These are phyloP conservation scores for Metarhizium humberi DNA, from an alignment of 2,329 filamentous ascomycete species.

Conservation along the genomic window DNA sequence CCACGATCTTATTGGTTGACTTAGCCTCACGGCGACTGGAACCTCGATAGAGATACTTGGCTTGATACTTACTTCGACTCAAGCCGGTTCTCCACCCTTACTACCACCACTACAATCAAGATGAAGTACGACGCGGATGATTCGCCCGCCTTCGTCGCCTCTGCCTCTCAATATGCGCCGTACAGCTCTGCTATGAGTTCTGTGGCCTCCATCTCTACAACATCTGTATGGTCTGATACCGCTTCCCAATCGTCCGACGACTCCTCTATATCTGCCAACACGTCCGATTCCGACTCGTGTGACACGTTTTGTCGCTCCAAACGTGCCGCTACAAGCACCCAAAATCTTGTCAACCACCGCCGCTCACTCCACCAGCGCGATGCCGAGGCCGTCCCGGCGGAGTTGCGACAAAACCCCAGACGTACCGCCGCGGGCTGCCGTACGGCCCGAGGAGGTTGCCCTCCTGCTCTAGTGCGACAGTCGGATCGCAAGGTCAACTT, in stretches of 20 bases:
- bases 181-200: slow-evolving; percentile 66
- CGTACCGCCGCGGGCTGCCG: slow-evolving; percentile 45
- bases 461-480: slow-evolving; percentile 74
- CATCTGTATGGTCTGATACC: slow-evolving; percentile 68
- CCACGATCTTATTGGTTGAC: slow-evolving; percentile 39
- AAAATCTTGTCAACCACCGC: slow-evolving; percentile 14
- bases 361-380: slow-evolving; percentile 18
- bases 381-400: slow-evolving; percentile 41
- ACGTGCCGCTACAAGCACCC: slow-evolving; percentile 11
- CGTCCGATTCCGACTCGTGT: slow-evolving; percentile 44
- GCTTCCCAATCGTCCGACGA: slow-evolving; percentile 63
- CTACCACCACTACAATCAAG: slow-evolving; percentile 32
- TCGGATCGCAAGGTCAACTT: slow-evolving; percentile 89
- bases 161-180: slow-evolving; percentile 37
- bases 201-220: slow-evolving; percentile 66
- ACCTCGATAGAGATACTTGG: slow-evolving; percentile 16
- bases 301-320: slow-evolving; percentile 31
- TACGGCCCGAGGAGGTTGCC: slow-evolving; percentile 49
- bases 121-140: slow-evolving; percentile 47
- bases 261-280: slow-evolving; percentile 52
- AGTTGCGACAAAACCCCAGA: slow-evolving; percentile 56
- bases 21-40: slow-evolving; percentile 48
- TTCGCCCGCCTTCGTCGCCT: slow-evolving; percentile 42
- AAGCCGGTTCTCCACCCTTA: slow-evolving; percentile 18
- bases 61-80: slow-evolving; percentile 17